phyloP scores from a whole-genome alignment of 495 filamentous ascomycete species.

The Achaetomiella virescens region DNA sequence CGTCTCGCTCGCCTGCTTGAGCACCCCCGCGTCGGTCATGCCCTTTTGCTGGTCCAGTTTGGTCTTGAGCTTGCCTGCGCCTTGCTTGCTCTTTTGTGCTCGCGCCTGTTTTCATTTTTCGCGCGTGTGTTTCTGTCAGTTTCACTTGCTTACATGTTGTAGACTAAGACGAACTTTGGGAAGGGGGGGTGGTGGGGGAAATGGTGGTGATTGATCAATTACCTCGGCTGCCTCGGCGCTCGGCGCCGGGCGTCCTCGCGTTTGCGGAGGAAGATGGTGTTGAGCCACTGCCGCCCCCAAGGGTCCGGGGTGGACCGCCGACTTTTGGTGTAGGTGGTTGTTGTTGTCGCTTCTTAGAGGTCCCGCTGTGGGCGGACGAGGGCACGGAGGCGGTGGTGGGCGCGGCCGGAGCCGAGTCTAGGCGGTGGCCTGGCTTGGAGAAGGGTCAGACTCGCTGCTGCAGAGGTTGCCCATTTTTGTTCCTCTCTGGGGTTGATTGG shows the following conservation, averaged over 20 bases:
- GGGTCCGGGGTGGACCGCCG: slow-evolving; percentile 50
- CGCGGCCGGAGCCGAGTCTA: slow-evolving; percentile 44
- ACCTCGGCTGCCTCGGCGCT: slow-evolving; percentile 69
- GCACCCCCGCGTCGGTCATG: slow-evolving; percentile 54
- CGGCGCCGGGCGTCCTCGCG: slow-evolving; percentile 48
- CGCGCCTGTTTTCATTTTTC: slow-evolving; percentile 36
- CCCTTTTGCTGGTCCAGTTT: slow-evolving; percentile 51
- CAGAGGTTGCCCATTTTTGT: slow-evolving; percentile 67
- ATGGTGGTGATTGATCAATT: not conserved
- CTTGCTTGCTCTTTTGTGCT: slow-evolving; percentile 31
- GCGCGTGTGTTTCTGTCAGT: no score
- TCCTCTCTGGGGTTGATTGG: no score
- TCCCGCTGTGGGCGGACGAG: slow-evolving; percentile 21
- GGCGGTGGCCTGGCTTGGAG: slow-evolving; percentile 57
- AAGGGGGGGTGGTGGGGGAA: not conserved
- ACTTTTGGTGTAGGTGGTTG: slow-evolving; percentile 30
- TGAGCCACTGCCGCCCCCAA: slow-evolving; percentile 36
- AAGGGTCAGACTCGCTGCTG: slow-evolving; percentile 56
- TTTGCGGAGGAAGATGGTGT: not conserved
- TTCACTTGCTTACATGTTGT: no score
- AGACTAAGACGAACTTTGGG: not conserved
- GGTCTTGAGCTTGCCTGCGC: slow-evolving; percentile 49
- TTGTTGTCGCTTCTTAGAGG: no score
- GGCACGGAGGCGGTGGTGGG: slow-evolving; percentile 34
- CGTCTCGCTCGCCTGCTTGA: slow-evolving; percentile 49